phyloP scores from a whole-genome alignment of 2,329 filamentous ascomycete genomes.

The Pestalotiopsis sp. region DNA sequence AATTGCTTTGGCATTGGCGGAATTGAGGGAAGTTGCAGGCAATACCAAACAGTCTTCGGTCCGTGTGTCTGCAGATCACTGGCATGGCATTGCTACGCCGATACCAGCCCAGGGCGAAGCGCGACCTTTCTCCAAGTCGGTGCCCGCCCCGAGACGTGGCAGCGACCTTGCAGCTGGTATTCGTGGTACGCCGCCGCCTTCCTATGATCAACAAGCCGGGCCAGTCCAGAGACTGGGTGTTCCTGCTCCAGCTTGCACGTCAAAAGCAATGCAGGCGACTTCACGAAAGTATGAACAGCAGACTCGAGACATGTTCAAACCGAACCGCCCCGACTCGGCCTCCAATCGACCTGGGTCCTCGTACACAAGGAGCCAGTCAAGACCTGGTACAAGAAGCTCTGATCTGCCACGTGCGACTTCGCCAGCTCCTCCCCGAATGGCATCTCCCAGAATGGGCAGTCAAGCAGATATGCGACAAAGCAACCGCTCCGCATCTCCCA shows the following conservation, averaged over 20 bases:
- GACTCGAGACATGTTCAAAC: conserved; percentile 74
- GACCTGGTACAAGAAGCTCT: conserved; percentile 59
- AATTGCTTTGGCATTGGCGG: conserved; percentile 87
- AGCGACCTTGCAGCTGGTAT: conserved; percentile 54
- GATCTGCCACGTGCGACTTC: conserved; percentile 63
- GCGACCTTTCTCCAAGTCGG: conserved; percentile 43
- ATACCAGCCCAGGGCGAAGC: conserved; percentile 48
- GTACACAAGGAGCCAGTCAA: conserved; percentile 43
- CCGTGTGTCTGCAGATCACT: conserved; percentile 92
- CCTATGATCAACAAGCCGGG: conserved; percentile 67
- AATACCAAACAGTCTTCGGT: conserved; percentile 71
- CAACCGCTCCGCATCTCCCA: conserved; percentile 59
- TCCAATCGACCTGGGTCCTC: conserved; percentile 8
- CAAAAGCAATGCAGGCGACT: conserved; percentile 92
- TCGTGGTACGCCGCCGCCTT: conserved; percentile 80
- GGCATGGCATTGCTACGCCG: conserved; percentile 89
- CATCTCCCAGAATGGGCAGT: conserved; percentile 62
- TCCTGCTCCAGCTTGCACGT: conserved; percentile 88
- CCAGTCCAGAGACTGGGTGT: conserved; percentile 75
- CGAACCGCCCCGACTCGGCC: conserved; percentile 34
- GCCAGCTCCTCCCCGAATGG: conserved; percentile 65
- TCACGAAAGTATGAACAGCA: conserved; percentile 86
- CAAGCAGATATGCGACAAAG: conserved; percentile 44
- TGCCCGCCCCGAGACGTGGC: conserved; percentile 37
- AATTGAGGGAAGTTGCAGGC: conserved; percentile 79